A percentile compares a stretch with the other conserved stretches of the same genome.
phyloP scores from a whole-genome alignment of 1,139 yeast species.

The Protomyces macrosporus region DNA sequence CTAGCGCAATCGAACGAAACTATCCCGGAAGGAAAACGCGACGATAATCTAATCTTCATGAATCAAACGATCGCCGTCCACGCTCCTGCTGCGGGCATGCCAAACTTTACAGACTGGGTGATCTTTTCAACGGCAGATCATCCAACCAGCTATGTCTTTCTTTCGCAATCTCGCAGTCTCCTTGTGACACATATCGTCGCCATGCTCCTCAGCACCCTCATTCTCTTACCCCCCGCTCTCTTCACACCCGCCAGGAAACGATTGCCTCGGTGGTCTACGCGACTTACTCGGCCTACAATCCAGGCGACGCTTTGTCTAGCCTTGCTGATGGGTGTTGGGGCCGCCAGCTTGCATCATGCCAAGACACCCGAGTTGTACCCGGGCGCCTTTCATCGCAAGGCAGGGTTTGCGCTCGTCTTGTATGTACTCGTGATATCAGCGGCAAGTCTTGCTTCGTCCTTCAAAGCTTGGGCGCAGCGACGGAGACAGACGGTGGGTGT shows the following conservation, averaged over 20 bases:
- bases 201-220: conserved; percentile 46
- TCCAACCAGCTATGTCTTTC: conserved; percentile 11
- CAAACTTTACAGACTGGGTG: conserved; percentile 6
- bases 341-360: conserved; percentile 55
- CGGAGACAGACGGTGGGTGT: too few relatives aligned
- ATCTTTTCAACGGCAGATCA: conserved; percentile 9
- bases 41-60: too few relatives aligned
- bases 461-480: neutral
- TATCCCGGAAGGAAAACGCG: too few relatives aligned
- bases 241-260: conserved; percentile 37
- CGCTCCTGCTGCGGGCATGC: neutral
- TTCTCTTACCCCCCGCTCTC: conserved; percentile 67
- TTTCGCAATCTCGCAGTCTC: conserved; percentile 27
- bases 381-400: conserved; percentile 57
- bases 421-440: conserved; percentile 19
- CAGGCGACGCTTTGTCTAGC: conserved; percentile 50
- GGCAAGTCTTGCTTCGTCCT: neutral
- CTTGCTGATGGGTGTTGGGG: conserved; percentile 46
- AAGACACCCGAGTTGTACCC: conserved; percentile 70
- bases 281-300: conserved; percentile 51
- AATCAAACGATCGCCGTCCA: too few relatives aligned
- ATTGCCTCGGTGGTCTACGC: neutral
- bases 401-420: conserved; percentile 40
- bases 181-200: conserved; percentile 55
- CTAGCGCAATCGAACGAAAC: too few relatives aligned